These are phyloP conservation scores for Cardiospermum halicacabum DNA, from an alignment of 345 rosid genomes.

Conservation along the genomic window DNA sequence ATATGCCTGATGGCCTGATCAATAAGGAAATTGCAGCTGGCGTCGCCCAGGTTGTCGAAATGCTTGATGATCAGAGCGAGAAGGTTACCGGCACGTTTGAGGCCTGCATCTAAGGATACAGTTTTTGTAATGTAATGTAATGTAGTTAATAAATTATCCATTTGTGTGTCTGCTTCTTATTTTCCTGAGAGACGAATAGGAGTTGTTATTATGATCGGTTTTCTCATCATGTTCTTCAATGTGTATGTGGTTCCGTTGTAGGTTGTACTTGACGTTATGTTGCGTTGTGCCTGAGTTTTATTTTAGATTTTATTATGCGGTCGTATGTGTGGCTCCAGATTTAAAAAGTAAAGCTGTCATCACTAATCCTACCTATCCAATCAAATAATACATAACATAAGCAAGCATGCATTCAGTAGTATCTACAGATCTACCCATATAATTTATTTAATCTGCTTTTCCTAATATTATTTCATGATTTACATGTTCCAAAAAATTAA, in stretches of 20 bases:
- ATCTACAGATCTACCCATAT: too few species aligned
- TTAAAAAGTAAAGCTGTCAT: too few species aligned
- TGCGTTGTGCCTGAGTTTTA: not conserved
- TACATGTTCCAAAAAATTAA: too few species aligned
- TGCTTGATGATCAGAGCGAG: conserved; percentile 64
- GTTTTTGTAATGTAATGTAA: too few species aligned
- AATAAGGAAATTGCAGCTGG: conserved; percentile 73
- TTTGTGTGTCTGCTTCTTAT: not conserved
- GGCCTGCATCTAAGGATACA: conserved; percentile 17
- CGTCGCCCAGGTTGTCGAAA: conserved; percentile 76
- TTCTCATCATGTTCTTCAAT: not conserved
- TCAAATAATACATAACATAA: too few species aligned
- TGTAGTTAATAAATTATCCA: not conserved
- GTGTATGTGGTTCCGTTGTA: not conserved
- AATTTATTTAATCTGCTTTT: too few species aligned
- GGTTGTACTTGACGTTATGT: not conserved
- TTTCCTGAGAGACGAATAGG: not conserved
- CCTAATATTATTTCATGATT: too few species aligned
- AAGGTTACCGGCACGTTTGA: conserved; percentile 21
- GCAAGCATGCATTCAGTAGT: too few species aligned
- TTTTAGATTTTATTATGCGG: too few species aligned
- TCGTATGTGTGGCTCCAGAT: too few species aligned
- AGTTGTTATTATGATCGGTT: not conserved
- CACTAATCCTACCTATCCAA: too few species aligned
- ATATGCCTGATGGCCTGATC: conserved; percentile 73